Percentiles rank a stretch among this genome's conserved stretches.
Conservation (phyloP, 495 filamentous ascomycete genomes). For the Saxophila tyrrhenica region DNA sequence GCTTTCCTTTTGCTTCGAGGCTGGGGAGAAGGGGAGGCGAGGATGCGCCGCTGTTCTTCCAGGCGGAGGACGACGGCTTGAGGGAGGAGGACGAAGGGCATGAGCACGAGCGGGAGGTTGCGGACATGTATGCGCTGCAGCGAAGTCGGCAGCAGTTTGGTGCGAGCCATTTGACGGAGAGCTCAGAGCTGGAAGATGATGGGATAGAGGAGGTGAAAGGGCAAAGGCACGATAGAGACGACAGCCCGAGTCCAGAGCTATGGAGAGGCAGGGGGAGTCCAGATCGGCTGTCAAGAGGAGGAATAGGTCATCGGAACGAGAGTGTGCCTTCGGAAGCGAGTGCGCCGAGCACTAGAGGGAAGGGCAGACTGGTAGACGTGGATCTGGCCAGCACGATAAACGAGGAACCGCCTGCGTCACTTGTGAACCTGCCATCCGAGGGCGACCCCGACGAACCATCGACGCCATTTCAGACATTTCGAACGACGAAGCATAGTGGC, state of each 20-base stretch:
- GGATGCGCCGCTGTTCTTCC: slow-evolving; percentile 87
- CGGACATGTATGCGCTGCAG: slow-evolving; percentile 86
- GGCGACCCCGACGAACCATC: slow-evolving; percentile 53
- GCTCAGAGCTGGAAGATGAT: slow-evolving; percentile 66
- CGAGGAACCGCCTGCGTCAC: slow-evolving; percentile 43
- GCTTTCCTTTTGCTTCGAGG: slow-evolving; percentile 54
- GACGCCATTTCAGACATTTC: slow-evolving; percentile 80
- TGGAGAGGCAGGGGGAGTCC: slow-evolving; percentile 22
- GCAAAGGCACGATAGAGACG: slow-evolving; percentile 23
- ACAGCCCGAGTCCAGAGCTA: slow-evolving; percentile 5
- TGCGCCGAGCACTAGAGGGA: slow-evolving; percentile 44
- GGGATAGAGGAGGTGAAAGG: slow-evolving; percentile 31
- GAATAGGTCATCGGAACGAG: slow-evolving; percentile 29
- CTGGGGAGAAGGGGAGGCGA: slow-evolving; percentile 12
- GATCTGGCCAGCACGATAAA: slow-evolving; percentile 61
- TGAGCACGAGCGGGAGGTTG: slow-evolving; percentile 82
- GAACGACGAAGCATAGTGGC: slow-evolving; percentile 36
- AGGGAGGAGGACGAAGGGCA: slow-evolving; percentile 82
- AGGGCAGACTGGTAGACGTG: slow-evolving; percentile 73
- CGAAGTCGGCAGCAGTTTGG: slow-evolving; percentile 80
- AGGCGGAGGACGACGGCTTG: slow-evolving; percentile 60
- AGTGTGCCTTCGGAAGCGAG: slow-evolving; percentile 28
- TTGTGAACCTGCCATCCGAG: slow-evolving; percentile 35
- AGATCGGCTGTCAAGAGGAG: slow-evolving; percentile 17
- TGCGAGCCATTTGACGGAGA: slow-evolving; percentile 63